Conservation (phyloP, 148 eudicot genomes). For the Selenicereus undatus region DNA sequence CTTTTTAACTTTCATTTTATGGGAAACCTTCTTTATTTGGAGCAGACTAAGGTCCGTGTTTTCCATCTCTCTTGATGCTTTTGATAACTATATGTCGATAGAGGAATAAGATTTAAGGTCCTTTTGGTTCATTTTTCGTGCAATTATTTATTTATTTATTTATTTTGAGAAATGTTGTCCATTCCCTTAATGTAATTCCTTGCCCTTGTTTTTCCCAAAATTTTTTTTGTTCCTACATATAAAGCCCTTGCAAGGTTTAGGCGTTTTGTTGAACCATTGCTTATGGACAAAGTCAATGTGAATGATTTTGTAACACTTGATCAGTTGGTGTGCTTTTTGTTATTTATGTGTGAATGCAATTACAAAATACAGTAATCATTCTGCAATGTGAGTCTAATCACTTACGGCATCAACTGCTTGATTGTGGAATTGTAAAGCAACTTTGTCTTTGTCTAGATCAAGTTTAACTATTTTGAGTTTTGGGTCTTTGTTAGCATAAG, state of each 20-base stretch:
- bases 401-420: not conserved
- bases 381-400: not conserved
- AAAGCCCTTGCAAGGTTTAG: not conserved
- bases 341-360: not conserved
- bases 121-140: too few relatives aligned
- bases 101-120: too few relatives aligned
- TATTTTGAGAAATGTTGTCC: too few relatives aligned
- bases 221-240: not conserved
- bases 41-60: too few relatives aligned
- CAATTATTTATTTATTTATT: too few relatives aligned
- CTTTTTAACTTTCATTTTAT: too few relatives aligned
- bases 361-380: not conserved
- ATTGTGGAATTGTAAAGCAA: not conserved
- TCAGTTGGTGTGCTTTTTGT: not conserved
- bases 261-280: not conserved
- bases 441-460: not conserved
- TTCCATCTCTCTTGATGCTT: too few relatives aligned
- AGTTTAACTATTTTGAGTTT: not conserved
- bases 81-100: too few relatives aligned
- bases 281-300: not conserved
- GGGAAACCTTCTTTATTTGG: too few relatives aligned
- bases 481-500: not conserved
- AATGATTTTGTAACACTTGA: not conserved
- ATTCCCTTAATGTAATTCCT: too few relatives aligned
- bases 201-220: too few relatives aligned